Evolutionary conservation across 1,284 basidiomycete species (phyloP), one percentile per base, ranked within the genome.

Genomic region (Boletus holoroseus): DNA sequence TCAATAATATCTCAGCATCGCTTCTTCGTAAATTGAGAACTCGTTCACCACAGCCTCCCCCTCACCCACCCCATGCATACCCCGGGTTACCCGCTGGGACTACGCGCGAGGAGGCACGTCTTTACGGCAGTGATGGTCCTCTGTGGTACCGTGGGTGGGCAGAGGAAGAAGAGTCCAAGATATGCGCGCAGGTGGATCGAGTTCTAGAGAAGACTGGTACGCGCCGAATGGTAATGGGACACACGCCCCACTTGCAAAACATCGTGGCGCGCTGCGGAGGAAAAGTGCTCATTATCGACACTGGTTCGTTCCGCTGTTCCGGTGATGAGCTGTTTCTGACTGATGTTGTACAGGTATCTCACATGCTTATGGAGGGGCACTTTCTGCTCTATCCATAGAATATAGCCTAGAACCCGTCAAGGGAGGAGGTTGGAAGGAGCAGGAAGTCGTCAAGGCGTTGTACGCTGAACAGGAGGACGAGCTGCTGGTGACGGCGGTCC

Each of bases 131-230:
- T 0, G 82, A 91, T 47, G 93, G 93, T 0, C 91, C 89, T 18
- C 68, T 91, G 45, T 96, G 93, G 93, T 94, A 92, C 67, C 79
- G 93, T 24, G 91, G 91, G 0, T 93, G 89, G 87, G 91, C 90
- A 12, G 71, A 83, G 30, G 83, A 87, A 8, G 71, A 75, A 18
- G 88, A 91, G 49, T 75, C 77, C 40, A 73, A 73, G 45, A 83
- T 86, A 0, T 97, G 93, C 65, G 65, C 61, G 1, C 77, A 79
- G 41, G 89, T 91, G 0, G 83, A 88, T 51, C 71, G 74, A 20
- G 84, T 93, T 9, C 69, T 89, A 49, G 64, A 76, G 40, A 81
- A 78, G 67, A 85, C 88, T 1, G 89, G 90, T 1, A 92, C 88
- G 18, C 72, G 88, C 57, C 74, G 90, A 56, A 83, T 96, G 79